Evolutionary conservation across 106 monocot species (phyloP).

Genomic region (Phalaenopsis equestris): DNA sequence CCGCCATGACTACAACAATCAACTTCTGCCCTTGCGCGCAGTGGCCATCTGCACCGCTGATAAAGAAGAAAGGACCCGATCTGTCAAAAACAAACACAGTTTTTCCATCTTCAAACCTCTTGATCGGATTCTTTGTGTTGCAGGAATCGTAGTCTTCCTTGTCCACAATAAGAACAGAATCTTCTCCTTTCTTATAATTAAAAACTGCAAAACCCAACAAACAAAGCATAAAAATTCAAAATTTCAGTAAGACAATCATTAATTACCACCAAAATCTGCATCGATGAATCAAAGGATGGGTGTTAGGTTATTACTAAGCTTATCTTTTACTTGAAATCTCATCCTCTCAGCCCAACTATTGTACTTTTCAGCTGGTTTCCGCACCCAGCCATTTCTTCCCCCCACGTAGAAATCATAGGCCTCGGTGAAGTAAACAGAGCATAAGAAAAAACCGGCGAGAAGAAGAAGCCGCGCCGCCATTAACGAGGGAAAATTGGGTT

Average conservation of each 20-base stretch:
- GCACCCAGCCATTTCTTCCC: constrained; percentile 11
- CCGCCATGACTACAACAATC: constrained; percentile 37
- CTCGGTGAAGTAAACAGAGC: neutral
- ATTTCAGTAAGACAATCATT: neutral
- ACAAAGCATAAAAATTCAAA: neutral
- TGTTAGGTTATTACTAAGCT: constrained; percentile 7
- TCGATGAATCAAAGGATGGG: too few relatives aligned
- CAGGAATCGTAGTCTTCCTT: constrained; percentile 48
- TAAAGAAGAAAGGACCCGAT: constrained; percentile 69
- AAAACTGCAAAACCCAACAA: constrained; percentile 40
- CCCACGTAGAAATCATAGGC: constrained; percentile 25
- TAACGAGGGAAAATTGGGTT: neutral
- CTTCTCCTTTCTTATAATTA: constrained; percentile 45
- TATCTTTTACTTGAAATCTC: constrained; percentile 18
- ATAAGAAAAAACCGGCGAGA: neutral
- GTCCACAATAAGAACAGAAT: constrained; percentile 52
- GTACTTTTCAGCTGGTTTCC: constrained; percentile 5
- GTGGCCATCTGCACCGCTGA: constrained; percentile 27
- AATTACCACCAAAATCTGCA: neutral
- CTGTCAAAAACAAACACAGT: constrained; percentile 37
- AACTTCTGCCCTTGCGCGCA: constrained; percentile 63
- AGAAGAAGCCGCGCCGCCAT: constrained; percentile 9
- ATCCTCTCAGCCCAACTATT: constrained; percentile 16
- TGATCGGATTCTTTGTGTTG: constrained; percentile 40
- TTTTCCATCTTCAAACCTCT: constrained; percentile 26